These are phyloP conservation scores for Botryotinia narcissicola DNA, from an alignment of 2,329 filamentous ascomycete genomes.

Conservation along the genomic window DNA sequence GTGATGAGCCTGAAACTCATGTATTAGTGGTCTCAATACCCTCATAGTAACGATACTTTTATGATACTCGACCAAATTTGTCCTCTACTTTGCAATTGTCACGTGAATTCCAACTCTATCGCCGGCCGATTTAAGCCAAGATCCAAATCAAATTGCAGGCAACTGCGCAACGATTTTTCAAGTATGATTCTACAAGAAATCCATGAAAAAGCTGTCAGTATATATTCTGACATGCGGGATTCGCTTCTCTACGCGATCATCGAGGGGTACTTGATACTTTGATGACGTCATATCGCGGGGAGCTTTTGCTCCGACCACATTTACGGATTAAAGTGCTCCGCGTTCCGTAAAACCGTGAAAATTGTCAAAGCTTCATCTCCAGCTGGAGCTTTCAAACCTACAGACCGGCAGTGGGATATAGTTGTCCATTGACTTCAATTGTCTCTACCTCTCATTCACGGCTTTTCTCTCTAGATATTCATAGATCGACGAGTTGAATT, in stretches of 20 bases:
- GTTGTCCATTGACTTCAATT: background rate
- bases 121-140: rapidly evolving
- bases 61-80: background rate
- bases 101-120: background rate
- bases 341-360: background rate
- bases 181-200: too few relatives aligned
- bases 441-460: background rate
- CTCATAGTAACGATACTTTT: slow-evolving; percentile 13
- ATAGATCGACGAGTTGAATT: background rate
- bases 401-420: background rate
- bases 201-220: background rate
- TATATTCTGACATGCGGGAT: background rate
- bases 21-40: slow-evolving; percentile 18
- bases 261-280: rapidly evolving
- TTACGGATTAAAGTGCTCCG: slow-evolving; percentile 2
- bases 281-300: background rate
- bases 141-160: too few relatives aligned
- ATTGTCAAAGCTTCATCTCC: background rate
- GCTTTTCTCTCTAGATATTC: background rate
- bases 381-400: background rate
- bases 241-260: background rate
- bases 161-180: background rate
- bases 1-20: slow-evolving; percentile 7
- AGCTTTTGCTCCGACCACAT: background rate
- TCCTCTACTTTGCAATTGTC: background rate